Evolutionary conservation across 2,329 filamentous ascomycete genomes (phyloP).

Genomic region (Pyrenochaeta sp.): DNA sequence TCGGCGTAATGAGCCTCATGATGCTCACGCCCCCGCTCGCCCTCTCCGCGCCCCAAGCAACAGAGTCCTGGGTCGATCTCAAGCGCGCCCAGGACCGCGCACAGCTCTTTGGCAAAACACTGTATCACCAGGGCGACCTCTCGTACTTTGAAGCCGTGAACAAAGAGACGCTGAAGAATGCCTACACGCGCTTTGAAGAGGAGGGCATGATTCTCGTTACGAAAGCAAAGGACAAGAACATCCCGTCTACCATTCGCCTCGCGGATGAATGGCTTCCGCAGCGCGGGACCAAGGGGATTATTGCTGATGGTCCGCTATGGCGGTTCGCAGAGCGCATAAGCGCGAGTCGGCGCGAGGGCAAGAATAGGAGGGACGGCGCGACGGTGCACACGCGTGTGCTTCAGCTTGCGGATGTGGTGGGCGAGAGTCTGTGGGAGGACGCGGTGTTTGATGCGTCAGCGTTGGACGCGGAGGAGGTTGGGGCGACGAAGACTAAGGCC

Average conservation of each 20-base stretch:
- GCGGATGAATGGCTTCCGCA: slow-evolving; percentile 76
- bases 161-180: slow-evolving; percentile 95
- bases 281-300: slow-evolving; percentile 63
- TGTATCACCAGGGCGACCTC: slow-evolving; percentile 96
- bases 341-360: slow-evolving; percentile 83
- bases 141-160: slow-evolving; percentile 98
- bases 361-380: slow-evolving; percentile 92
- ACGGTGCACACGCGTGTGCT: slow-evolving; percentile 87
- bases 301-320: slow-evolving; percentile 82
- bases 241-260: slow-evolving; percentile 70
- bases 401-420: slow-evolving; percentile 76
- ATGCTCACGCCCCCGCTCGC: slow-evolving; percentile 76
- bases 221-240: slow-evolving; percentile 69
- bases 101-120: slow-evolving; percentile 87
- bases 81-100: slow-evolving; percentile 81
- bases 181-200: slow-evolving; percentile 85
- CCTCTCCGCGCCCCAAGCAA: slow-evolving; percentile 53
- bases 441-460: slow-evolving; percentile 17
- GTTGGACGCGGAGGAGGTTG: slow-evolving; percentile 15
- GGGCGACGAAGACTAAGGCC: slow-evolving; percentile 21
- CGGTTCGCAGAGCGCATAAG: slow-evolving; percentile 90
- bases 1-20: slow-evolving; percentile 86
- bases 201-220: slow-evolving; percentile 84
- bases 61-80: slow-evolving; percentile 78
- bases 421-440: slow-evolving; percentile 69